Evolutionary conservation across 2,329 filamentous ascomycete species (phyloP).

Genomic region (Neonectria neomacrospora): DNA sequence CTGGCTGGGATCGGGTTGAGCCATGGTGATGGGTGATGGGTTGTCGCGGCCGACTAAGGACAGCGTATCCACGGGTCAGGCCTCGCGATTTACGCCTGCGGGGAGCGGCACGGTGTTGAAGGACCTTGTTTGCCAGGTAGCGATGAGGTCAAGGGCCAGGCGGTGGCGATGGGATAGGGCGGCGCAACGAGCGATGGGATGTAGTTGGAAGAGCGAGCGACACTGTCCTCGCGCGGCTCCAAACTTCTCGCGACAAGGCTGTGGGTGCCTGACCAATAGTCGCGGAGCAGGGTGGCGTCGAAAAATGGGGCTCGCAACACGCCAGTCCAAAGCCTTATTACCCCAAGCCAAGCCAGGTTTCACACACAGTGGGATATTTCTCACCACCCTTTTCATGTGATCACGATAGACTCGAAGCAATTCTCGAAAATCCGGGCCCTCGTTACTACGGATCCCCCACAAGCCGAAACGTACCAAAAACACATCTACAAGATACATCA

Average conservation of each 20-base stretch:
- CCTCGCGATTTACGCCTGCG: constrained; percentile 33
- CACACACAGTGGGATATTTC: neutral
- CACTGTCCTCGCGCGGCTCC: constrained; percentile 44
- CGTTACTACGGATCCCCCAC: no score
- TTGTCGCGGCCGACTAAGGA: constrained; percentile 36
- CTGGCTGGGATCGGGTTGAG: constrained; percentile 55
- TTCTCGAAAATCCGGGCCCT: no score
- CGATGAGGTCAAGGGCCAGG: constrained; percentile 18
- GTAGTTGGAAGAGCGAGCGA: constrained; percentile 37
- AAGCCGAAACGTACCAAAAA: no score
- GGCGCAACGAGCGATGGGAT: constrained; percentile 40
- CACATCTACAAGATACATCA: neutral
- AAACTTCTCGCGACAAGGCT: constrained; percentile 55
- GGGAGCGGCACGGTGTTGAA: constrained; percentile 13
- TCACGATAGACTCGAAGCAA: no score
- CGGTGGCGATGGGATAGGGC: constrained; percentile 33
- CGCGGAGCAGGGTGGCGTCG: neutral
- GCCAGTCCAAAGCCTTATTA: constrained; percentile 8
- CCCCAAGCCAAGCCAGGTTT: neutral
- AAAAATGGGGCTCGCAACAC: constrained; percentile 39
- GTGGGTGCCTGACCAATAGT: constrained; percentile 43
- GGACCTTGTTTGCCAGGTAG: constrained; percentile 4
- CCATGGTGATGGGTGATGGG: constrained; percentile 47
- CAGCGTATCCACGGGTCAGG: constrained; percentile 29
- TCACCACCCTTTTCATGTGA: neutral